A percentile compares a stretch with the other conserved stretches of the same genome.
Conservation (phyloP, 371 early-diverging fungal species). For the Batkoa obscura region DNA sequence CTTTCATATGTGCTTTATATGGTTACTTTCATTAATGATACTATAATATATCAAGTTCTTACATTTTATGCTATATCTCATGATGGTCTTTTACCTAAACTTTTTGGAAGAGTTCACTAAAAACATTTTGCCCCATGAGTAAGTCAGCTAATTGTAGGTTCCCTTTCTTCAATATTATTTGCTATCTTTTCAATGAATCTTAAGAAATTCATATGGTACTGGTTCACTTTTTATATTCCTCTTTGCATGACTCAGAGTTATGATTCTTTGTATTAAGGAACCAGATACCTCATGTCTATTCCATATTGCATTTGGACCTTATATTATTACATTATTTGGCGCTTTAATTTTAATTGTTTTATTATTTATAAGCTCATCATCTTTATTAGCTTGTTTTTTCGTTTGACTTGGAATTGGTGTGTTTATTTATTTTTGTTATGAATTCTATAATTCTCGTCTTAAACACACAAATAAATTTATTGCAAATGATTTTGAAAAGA, state of each 20-base stretch:
- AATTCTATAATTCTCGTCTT: conserved; percentile 8
- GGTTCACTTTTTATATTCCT: conserved; percentile 74
- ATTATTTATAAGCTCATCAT: conserved; percentile 33
- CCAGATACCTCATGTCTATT: conserved; percentile 55
- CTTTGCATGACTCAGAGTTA: conserved; percentile 52
- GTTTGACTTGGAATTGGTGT: conserved; percentile 49
- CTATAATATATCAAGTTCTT: conserved; percentile 64
- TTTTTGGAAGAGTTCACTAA: conserved; percentile 20
- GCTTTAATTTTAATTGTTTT: conserved; percentile 32
- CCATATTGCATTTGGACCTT: conserved; percentile 47
- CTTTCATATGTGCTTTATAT: conserved; percentile 43
- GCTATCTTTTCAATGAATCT: conserved; percentile 63
- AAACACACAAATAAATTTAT: conserved; percentile 5
- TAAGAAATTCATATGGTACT: conserved; percentile 66
- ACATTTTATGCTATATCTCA: conserved; percentile 70
- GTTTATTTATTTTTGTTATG: conserved; percentile 40
- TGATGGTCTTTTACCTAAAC: conserved; percentile 13
- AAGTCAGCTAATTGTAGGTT: conserved; percentile 46
- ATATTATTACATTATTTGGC: conserved; percentile 37
- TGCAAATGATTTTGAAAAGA: too few species aligned
- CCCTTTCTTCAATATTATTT: conserved; percentile 41
- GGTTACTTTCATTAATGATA: conserved; percentile 49
- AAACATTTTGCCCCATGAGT: conserved; percentile 48
- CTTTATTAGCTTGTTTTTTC: conserved; percentile 23
- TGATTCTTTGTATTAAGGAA: conserved; percentile 50